These are phyloP conservation scores for Mycena venus DNA, from an alignment of 768 basidiomycete species.

Conservation along the genomic window DNA sequence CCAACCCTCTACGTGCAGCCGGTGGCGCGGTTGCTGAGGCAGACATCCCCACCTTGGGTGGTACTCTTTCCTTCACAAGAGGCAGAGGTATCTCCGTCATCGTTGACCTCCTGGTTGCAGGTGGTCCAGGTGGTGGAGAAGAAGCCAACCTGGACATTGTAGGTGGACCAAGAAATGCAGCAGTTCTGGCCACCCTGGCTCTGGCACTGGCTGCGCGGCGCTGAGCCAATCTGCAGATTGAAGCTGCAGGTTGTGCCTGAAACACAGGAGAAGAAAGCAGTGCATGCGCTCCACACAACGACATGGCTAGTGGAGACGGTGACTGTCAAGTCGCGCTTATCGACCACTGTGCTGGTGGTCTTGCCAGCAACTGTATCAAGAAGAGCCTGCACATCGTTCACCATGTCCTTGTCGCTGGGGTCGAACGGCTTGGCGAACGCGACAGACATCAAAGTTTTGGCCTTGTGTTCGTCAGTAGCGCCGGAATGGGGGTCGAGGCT, in stretches of 20 bases:
- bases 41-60: slow-evolving; percentile 1
- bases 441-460: not conserved
- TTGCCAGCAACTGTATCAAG: slow-evolving; percentile 6
- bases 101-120: slow-evolving; percentile 6
- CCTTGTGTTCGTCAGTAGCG: slow-evolving; percentile 2
- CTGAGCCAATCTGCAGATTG: too few species aligned
- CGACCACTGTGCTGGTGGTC: slow-evolving; percentile 9
- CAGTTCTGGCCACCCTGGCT: too few species aligned
- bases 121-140: slow-evolving; percentile 1
- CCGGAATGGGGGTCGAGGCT: slow-evolving; percentile 9
- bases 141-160: not conserved
- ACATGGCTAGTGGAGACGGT: slow-evolving; percentile 3
- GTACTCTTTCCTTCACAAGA: slow-evolving; percentile 1
- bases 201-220: too few species aligned
- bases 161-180: too few species aligned
- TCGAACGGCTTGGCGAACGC: slow-evolving; percentile 12
- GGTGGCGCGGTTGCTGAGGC: slow-evolving; percentile 8
- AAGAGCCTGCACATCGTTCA: not conserved
- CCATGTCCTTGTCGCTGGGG: slow-evolving; percentile 6
- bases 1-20: not conserved
- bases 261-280: slow-evolving; percentile 6
- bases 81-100: not conserved
- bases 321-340: slow-evolving; percentile 1
- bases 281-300: not conserved
- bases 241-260: not conserved